These are phyloP conservation scores for Aspergillus sp. DNA, from an alignment of 2,329 filamentous ascomycete species.

Conservation along the genomic window DNA sequence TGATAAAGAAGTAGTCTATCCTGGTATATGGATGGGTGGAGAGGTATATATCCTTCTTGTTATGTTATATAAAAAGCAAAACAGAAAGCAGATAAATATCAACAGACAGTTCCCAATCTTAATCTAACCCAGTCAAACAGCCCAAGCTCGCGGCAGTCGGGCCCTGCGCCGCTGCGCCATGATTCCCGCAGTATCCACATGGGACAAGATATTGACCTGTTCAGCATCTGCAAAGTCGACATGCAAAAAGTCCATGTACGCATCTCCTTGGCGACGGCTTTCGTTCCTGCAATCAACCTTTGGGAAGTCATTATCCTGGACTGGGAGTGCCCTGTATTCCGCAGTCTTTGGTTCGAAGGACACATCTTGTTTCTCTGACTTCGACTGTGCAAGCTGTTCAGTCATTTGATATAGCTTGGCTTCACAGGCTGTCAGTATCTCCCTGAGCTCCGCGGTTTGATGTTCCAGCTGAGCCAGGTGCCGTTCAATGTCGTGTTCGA, in stretches of 20 bases:
- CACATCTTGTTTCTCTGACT: not conserved
- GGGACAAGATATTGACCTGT: not conserved
- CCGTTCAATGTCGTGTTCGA: not conserved
- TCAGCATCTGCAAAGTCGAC: not conserved
- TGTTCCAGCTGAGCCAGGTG: not conserved
- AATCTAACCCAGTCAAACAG: not conserved
- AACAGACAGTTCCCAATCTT: not conserved
- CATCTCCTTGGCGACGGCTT: not conserved
- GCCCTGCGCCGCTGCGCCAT: not conserved
- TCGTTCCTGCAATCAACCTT: not conserved
- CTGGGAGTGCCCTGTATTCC: no score
- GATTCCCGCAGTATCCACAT: not conserved
- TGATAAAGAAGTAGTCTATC: no score
- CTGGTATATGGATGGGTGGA: no score
- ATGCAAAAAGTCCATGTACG: not conserved
- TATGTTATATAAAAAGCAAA: no score
- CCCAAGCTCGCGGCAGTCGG: not conserved
- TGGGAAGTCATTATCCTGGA: not conserved
- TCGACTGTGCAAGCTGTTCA: not conserved
- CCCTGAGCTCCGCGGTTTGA: not conserved
- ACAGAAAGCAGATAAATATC: not conserved
- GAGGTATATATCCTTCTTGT: no score
- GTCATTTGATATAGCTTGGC: not conserved
- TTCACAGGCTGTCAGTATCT: not conserved
- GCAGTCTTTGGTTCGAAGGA: not conserved